Conservation (phyloP, 139 green algal species). For the Ettlia oleoabundans region DNA sequence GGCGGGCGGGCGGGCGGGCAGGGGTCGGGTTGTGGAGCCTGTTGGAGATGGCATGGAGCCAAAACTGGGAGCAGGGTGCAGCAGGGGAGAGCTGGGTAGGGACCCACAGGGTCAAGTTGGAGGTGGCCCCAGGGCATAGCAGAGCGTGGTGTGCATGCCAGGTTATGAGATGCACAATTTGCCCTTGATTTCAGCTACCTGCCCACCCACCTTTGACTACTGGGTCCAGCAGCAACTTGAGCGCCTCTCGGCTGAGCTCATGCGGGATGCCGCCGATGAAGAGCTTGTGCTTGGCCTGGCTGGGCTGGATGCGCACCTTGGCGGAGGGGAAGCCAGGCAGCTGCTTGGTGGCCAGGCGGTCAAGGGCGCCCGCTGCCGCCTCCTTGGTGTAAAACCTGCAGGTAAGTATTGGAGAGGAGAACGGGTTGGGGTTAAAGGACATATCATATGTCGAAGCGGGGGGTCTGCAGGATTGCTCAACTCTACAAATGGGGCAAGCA, state of each 20-base stretch:
- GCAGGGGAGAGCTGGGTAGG: neutral
- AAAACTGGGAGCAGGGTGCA: neutral
- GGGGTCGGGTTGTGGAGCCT: neutral
- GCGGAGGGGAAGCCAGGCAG: slow-evolving; percentile 68
- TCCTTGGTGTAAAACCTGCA: slow-evolving; percentile 46
- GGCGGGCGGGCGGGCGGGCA: neutral
- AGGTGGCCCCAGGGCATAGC: neutral
- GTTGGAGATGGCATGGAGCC: neutral
- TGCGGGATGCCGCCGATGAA: slow-evolving; percentile 88
- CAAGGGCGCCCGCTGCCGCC: slow-evolving; percentile 59
- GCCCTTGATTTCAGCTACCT: too few relatives aligned
- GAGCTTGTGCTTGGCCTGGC: slow-evolving; percentile 87
- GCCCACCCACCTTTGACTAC: slow-evolving; percentile 44
- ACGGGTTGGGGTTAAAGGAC: neutral
- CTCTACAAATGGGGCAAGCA: too few relatives aligned
- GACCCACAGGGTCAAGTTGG: too few relatives aligned
- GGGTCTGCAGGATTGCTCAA: too few relatives aligned
- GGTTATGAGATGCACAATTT: too few relatives aligned
- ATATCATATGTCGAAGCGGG: neutral
- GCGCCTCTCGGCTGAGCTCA: slow-evolving; percentile 57
- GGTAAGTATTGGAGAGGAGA: neutral
- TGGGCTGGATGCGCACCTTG: slow-evolving; percentile 68
- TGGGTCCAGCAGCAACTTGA: slow-evolving; percentile 43
- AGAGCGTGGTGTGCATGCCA: too few relatives aligned
- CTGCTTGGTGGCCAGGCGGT: slow-evolving; percentile 59